Evolutionary conservation across 495 filamentous ascomycete species (phyloP), one percentile per base, ranked within the genome.

Genomic region (Penicillium verhagenii): DNA sequence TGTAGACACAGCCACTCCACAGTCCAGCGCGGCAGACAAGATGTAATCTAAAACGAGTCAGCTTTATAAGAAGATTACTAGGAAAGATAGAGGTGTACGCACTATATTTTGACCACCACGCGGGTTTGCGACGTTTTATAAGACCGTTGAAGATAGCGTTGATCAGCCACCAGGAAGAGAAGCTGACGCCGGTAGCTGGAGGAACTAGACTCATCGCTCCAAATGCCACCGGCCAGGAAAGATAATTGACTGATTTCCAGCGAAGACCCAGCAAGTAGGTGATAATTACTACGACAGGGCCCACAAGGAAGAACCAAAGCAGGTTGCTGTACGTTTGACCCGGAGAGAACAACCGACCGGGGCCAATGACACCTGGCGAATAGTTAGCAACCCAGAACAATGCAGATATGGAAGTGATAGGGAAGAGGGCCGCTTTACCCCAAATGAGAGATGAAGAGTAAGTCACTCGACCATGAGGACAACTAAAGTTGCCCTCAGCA

Each of bases 361-460:
- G 86, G 4, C 86, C 86, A 51, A 88, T 77, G 20, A 85, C 79
- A 29, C 72, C 73, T 76, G 38, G 4, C 44, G 8, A 18, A 25
- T 18, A 20, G 23, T 46, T 31, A 61, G 52, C 38, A 21, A 10
- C n/a, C n/a, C n/a, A n/a, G n/a, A n/a, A n/a, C n/a, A n/a, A n/a
- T n/a, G n/a, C n/a, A n/a, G n/a, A 45, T 24, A 20, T 25, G 25
- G 40, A 26, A 21, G 24, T 20, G 23, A 4, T 16, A 37, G 43
- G 19, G 9, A 20, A 35, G 14, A 24, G 20, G 1, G 18, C 45
- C 24, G 7, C 60, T 56, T 43, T 75, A 74, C 86, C 86, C 85
- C 86, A 90, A 24, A 88, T 86, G 1, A 88, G 76, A 11, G 84
- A 87, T 0, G 82, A 83, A 10, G 83, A 83, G 59, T 86, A 90